Evolutionary conservation across 192 early-diverging fungal genomes (phyloP).

Genomic region (Diversispora epigaea): DNA sequence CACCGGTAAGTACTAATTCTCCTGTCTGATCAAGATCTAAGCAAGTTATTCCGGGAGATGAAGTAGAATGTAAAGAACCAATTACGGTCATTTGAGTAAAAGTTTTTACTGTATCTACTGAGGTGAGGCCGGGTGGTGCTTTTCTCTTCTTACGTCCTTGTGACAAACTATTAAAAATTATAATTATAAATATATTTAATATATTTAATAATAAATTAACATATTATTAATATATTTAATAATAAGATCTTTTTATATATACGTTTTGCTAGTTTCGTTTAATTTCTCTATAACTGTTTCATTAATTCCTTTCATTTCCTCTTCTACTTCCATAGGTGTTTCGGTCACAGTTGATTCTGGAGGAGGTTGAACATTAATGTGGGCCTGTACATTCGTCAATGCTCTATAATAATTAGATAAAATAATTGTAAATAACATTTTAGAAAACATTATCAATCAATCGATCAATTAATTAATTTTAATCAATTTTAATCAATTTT

Average conservation of each 20-base stretch:
- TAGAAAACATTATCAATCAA: not conserved
- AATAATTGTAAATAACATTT: not conserved
- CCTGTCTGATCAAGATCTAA: constrained; percentile 58
- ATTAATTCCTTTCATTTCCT: constrained; percentile 39
- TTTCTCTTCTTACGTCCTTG: constrained; percentile 81
- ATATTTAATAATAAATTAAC: no score
- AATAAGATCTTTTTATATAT: constrained; percentile 33
- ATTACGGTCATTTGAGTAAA: constrained; percentile 53
- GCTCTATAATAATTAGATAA: constrained; percentile 39
- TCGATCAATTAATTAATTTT: no score
- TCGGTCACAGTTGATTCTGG: constrained; percentile 32
- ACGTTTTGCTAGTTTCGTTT: constrained; percentile 51
- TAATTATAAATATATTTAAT: no score
- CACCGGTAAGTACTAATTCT: constrained; percentile 74
- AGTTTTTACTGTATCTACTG: constrained; percentile 63
- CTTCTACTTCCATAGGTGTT: constrained; percentile 56
- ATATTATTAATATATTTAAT: no score
- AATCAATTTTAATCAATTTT: no score
- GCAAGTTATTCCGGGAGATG: constrained; percentile 66
- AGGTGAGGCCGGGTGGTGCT: constrained; percentile 66
- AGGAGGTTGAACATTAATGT: constrained; percentile 52
- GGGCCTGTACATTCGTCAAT: constrained; percentile 59
- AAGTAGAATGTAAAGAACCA: constrained; percentile 69
- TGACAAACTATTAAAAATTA: constrained; percentile 50
- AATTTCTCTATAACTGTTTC: constrained; percentile 52